A percentile compares a stretch with the other conserved stretches of the same genome.
Evolutionary conservation across 1,139 yeast genomes (phyloP).

Genomic region (Taphrina flavorubra): DNA sequence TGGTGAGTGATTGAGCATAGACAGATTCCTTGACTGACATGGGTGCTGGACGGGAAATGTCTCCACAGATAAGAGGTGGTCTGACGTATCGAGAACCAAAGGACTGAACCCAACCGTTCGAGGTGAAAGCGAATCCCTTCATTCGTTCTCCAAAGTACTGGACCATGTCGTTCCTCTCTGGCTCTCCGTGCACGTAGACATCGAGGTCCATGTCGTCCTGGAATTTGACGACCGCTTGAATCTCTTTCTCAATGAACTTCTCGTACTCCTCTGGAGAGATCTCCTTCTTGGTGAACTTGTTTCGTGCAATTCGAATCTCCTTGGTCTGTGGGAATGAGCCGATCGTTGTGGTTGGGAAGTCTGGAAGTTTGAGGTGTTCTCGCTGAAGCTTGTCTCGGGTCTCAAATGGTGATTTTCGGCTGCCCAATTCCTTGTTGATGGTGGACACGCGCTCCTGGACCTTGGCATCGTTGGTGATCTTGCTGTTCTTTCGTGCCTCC

Average conservation of each 20-base stretch:
- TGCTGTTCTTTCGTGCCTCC: constrained; percentile 83
- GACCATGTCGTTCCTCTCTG: constrained; percentile 99
- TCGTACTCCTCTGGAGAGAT: constrained; percentile 94
- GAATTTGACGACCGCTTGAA: constrained; percentile 93
- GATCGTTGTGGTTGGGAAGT: constrained; percentile 99
- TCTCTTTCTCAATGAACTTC: constrained; percentile 94
- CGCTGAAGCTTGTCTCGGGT: constrained; percentile 87
- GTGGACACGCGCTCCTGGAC: constrained; percentile 87
- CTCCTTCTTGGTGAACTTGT: constrained; percentile 96
- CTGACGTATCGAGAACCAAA: constrained; percentile 99
- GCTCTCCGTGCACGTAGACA: constrained; percentile 99
- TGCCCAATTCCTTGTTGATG: constrained; percentile 71
- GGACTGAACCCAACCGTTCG: constrained; percentile 99
- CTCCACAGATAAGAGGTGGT: constrained; percentile 99
- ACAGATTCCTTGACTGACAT: constrained; percentile 99
- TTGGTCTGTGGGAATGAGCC: constrained; percentile 99
- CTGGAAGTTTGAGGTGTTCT: constrained; percentile 86
- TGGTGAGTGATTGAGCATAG: constrained; percentile 95
- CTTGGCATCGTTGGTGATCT: constrained; percentile 86
- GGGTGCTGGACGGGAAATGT: constrained; percentile 96
- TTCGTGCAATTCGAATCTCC: constrained; percentile 98
- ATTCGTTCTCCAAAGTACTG: constrained; percentile 99
- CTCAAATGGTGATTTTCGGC: constrained; percentile 87
- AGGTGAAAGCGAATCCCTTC: constrained; percentile 96
- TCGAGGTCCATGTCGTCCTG: constrained; percentile 98